Base-by-base conservation (phyloP, 2,329 filamentous ascomycete genomes). In the Lasiodiplodia sp. region DNA sequence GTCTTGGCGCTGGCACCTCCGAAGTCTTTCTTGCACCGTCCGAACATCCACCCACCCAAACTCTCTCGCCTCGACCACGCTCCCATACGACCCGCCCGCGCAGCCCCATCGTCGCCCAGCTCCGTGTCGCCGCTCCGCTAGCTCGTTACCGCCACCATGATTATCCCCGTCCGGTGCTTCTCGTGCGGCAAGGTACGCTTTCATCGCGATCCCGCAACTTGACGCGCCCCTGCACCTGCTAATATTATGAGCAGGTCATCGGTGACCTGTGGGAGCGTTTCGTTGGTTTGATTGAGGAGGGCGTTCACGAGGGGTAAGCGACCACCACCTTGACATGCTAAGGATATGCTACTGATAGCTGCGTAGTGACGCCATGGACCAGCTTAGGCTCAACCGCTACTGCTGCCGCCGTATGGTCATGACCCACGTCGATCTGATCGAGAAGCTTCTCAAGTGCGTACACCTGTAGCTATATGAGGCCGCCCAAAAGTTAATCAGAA, bases 381-480 rank as follows among this genome's bases (percentile, higher is more conserved):
- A 94, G 79, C 90, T 99, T 66, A 94, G 94, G 68, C 91, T 96
- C 77, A 95, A 93, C 83, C 90, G 96, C 75, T 99, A 99, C 86
- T 99, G 96, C 88, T 99, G 96, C 85, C 92, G 96, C 75, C 92
- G 96, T 77, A 99, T 99, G 96, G 90, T 99, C 81, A 97, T 99
- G 92, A 99, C 96, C 70, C 96, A 99, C 83, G 96, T 99, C 76
- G 96, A 99, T 80, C 86, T 99, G 71, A 97, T 99, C 75, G 96
- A 99, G 87, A 99, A 99, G 84, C 89, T 99, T 63, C 89, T 99
- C 71, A 80, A 80, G 77, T 80, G 79, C 72, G 76, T 76, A 23
- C 7, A n/a, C 4, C 21, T 25, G 11, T 8, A 8, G n/a, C 8
- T 10, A 16, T 3, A 12, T 16, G 40, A 5, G 28, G 3, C 21